Percentiles rank a stretch among this genome's conserved stretches.
Evolutionary conservation across 2,329 filamentous ascomycete genomes (phyloP).

Genomic region (Microsporum audouinii): DNA sequence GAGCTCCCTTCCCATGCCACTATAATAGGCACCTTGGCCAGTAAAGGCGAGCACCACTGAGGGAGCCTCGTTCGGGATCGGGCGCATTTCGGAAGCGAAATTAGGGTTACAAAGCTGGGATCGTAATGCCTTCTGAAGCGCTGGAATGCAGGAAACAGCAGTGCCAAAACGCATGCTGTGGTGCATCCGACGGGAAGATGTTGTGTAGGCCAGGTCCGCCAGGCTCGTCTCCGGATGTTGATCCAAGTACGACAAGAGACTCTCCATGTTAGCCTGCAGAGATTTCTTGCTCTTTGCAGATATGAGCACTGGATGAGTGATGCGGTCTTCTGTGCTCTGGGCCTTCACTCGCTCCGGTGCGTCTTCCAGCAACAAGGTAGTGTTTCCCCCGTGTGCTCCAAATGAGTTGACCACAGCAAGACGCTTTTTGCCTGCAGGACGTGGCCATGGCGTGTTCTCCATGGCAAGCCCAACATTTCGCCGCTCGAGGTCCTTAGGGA

Average conservation of each 20-base stretch:
- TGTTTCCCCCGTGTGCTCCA: conserved; percentile 58
- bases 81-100: background rate
- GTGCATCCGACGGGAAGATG: conserved; percentile 49
- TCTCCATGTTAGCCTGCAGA: conserved; percentile 31
- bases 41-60: conserved; percentile 12
- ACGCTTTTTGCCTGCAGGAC: conserved; percentile 19
- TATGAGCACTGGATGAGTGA: conserved; percentile 44
- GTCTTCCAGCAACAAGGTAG: conserved; percentile 22
- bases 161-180: conserved; percentile 3
- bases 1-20: conserved; percentile 6
- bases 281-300: conserved; percentile 42
- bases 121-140: background rate
- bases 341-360: conserved; percentile 6
- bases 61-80: background rate
- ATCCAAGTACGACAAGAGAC: conserved; percentile 37
- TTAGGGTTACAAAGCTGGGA: background rate
- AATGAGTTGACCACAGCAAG: conserved; percentile 54
- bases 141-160: background rate
- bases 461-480: conserved; percentile 11
- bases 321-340: background rate
- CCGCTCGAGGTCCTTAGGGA: conserved; percentile 6
- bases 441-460: conserved; percentile 11
- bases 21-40: conserved; percentile 15
- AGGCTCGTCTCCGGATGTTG: conserved; percentile 25
- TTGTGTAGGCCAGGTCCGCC: conserved; percentile 49